Conservation (phyloP, 805 yeast species). For the Yamadazyma insecticola region DNA sequence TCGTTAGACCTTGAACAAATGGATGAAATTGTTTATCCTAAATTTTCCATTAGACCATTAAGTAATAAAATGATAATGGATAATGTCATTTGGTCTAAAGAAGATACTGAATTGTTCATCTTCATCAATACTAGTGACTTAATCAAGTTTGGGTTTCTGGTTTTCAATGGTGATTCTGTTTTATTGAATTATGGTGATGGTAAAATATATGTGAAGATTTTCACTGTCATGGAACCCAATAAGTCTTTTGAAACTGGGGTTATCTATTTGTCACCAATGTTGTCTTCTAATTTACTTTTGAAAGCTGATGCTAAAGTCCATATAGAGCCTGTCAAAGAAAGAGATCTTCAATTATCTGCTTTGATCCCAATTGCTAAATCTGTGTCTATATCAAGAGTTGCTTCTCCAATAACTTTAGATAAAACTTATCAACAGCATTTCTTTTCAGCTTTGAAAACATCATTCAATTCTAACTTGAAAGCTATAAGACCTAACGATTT, state of each 20-base stretch:
- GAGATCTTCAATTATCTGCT: slow-evolving; percentile 17
- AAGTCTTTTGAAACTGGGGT: slow-evolving; percentile 27
- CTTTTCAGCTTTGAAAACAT: slow-evolving; percentile 53
- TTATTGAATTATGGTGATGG: slow-evolving; percentile 17
- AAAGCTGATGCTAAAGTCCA: slow-evolving; percentile 18
- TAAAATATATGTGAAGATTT: slow-evolving; percentile 36
- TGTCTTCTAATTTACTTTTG: slow-evolving; percentile 44
- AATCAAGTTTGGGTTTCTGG: slow-evolving; percentile 47
- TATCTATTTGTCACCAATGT: slow-evolving; percentile 60
- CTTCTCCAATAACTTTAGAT: slow-evolving; percentile 67
- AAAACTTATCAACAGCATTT: slow-evolving; percentile 57
- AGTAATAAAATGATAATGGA: slow-evolving; percentile 22
- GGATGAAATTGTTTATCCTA: slow-evolving; percentile 3
- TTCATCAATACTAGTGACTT: slow-evolving; percentile 47
- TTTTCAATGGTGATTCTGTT: slow-evolving; percentile 67
- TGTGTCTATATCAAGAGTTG: slow-evolving; percentile 61
- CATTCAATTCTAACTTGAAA: slow-evolving; percentile 56
- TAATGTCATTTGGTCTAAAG: slow-evolving; percentile 20
- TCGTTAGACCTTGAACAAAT: slow-evolving; percentile 17
- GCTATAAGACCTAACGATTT: slow-evolving; percentile 62
- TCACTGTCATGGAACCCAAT: slow-evolving; percentile 65
- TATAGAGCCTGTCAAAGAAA: slow-evolving; percentile 14
- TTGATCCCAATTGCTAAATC: slow-evolving; percentile 51
- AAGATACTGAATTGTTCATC: slow-evolving; percentile 35
- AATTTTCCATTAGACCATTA: slow-evolving; percentile 24